A percentile compares a stretch with the other conserved stretches of the same genome.
Evolutionary conservation across 306 rosid species (phyloP).

Genomic region (Medicago lupulina): DNA sequence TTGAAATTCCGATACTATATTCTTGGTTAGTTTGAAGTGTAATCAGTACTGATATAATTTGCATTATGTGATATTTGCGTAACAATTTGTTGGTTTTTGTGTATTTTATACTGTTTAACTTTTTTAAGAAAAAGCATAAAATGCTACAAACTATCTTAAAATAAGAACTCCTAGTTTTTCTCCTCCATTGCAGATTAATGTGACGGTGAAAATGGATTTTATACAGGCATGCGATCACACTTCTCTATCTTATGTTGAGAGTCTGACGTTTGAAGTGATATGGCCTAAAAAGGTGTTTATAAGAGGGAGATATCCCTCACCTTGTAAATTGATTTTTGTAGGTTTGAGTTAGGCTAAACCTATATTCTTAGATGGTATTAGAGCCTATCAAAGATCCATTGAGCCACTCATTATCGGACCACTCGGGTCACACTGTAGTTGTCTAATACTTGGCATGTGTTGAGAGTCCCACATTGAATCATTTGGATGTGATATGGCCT

Average conservation of each 20-base stretch:
- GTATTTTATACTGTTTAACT: background rate
- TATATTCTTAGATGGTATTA: background rate
- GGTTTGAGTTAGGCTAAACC: background rate
- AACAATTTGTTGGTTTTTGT: background rate
- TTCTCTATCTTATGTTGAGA: background rate
- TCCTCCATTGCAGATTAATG: background rate
- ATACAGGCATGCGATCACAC: background rate
- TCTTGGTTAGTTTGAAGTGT: constrained; percentile 23
- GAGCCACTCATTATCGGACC: background rate
- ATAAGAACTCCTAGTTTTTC: background rate
- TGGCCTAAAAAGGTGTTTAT: no score
- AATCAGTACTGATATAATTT: background rate
- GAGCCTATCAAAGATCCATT: background rate
- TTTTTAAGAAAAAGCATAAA: background rate
- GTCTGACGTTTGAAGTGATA: no score
- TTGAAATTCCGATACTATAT: constrained; percentile 23
- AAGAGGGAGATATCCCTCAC: background rate
- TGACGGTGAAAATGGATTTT: background rate
- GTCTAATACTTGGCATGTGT: background rate
- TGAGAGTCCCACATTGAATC: no score
- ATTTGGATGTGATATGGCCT: no score
- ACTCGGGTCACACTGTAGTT: background rate
- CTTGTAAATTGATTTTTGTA: background rate
- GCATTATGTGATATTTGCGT: constrained; percentile 24
- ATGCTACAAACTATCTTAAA: background rate